Percentiles rank a stretch among this genome's conserved stretches.
Evolutionary conservation across 1,139 yeast genomes (phyloP).

Genomic region (Sugiyamaella novakii): DNA sequence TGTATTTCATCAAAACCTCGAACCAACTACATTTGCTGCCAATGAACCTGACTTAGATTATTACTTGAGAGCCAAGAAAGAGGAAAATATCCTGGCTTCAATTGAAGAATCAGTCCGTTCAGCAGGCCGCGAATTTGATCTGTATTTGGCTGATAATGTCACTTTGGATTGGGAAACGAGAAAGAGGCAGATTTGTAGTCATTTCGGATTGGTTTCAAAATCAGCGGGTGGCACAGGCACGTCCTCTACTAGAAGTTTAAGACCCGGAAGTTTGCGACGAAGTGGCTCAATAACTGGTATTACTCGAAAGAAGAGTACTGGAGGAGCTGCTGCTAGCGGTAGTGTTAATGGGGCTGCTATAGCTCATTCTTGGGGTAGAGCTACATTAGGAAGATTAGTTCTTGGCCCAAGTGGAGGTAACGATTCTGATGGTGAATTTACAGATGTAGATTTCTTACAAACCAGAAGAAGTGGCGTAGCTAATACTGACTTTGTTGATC

Average conservation of each 20-base stretch:
- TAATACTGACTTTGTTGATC: conserved; percentile 1
- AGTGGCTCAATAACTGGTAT: conserved; percentile 5
- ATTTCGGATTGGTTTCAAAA: conserved; percentile 53
- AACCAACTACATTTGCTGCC: conserved; percentile 34
- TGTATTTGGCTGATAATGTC: conserved; percentile 69
- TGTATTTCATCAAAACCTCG: conserved; percentile 33
- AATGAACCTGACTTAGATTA: conserved; percentile 37
- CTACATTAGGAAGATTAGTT: conserved; percentile 41
- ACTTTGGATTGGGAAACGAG: conserved; percentile 82
- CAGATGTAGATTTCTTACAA: conserved; percentile 37
- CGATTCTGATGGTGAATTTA: conserved; percentile 33
- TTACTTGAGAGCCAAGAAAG: conserved; percentile 64
- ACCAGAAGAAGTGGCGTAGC: conserved; percentile 28
- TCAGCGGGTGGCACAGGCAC: conserved; percentile 7
- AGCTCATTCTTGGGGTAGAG: conserved; percentile 38
- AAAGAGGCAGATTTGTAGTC: conserved; percentile 69
- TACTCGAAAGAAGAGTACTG: conserved; percentile 9
- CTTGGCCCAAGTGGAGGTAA: conserved; percentile 40
- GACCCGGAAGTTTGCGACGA: conserved; percentile 5
- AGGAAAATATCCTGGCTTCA: conserved; percentile 78
- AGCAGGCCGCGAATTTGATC: conserved; percentile 84
- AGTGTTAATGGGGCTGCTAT: neutral
- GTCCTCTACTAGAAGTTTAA: conserved; percentile 1
- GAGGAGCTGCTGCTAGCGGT: neutral
- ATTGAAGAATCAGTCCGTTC: conserved; percentile 76